Base-by-base conservation (phyloP, 306 rosid species). In the Quercus bicolor region DNA sequence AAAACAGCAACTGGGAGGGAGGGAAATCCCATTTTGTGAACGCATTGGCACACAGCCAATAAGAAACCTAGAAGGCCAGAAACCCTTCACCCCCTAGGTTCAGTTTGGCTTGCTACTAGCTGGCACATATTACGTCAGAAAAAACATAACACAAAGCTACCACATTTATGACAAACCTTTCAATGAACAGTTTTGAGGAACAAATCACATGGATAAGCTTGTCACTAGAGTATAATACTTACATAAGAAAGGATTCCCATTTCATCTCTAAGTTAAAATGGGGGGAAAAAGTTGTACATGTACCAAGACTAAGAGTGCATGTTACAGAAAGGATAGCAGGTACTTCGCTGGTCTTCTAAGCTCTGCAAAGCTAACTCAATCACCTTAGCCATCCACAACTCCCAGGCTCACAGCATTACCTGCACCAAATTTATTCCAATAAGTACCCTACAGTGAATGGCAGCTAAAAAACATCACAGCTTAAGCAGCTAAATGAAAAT, bases 321-420 rank as follows among this genome's bases (percentile, higher is more conserved):
- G 23, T 40, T 26, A 70, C 73, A 62, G 2, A 53, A 28, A 11
- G 29, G 74, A 26, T 18, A 31, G 71, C 10, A 11, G 80, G 69
- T 34, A 40, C 21, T 51, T 56, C 28, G 79, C 29, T 14, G 34
- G 43, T 68, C 73, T 62, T 64, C 78, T 61, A 60, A 31, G 52
- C 26, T 66, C 69, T 45, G 72, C 31, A 34, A 83, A 45, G 65
- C 75, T 51, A 75, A 51, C 31, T 72, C 59, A 73, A 62, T 72
- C 12, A n/a, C 23, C 5, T 29, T 40, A 53, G 48, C 66, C 60
- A 53, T 71, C 45, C 54, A 14, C 73, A 15, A 53, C 74, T 61
- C 59, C 57, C 14, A 66, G 43, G 66, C 64, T 11, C 26, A 20
- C 64, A 15, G 59, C 65, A 64, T 18, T 55, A 70, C 37, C 87